Conservation (phyloP, 2,329 filamentous ascomycete species). For the Cladosporium halotolerans region DNA sequence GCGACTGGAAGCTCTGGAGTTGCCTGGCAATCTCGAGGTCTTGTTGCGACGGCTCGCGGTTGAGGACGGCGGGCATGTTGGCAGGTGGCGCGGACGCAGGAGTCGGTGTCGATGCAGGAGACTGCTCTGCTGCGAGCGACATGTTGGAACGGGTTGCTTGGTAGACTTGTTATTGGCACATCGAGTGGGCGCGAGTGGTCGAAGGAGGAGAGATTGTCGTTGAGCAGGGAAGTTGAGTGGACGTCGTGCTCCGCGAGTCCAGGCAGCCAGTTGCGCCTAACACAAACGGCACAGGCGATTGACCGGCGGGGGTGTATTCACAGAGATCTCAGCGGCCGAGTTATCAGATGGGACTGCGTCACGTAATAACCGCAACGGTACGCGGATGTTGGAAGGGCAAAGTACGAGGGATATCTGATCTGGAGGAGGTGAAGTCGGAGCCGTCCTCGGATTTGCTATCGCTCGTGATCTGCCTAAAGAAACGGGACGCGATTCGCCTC, state of each 20-base stretch:
- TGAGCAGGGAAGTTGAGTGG: too few species aligned
- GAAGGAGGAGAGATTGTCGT: neutral
- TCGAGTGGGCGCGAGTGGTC: neutral
- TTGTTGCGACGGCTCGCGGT: conserved; percentile 41
- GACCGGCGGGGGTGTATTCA: neutral
- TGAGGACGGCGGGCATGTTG: conserved; percentile 27
- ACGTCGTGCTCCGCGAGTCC: too few species aligned
- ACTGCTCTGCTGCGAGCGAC: conserved; percentile 1
- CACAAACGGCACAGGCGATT: too few species aligned
- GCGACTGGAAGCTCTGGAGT: conserved; percentile 41
- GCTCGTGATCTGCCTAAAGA: neutral
- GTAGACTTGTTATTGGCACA: neutral
- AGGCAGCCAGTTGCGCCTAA: too few species aligned
- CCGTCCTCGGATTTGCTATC: neutral
- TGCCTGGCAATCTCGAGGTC: conserved; percentile 46
- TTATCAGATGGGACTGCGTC: neutral
- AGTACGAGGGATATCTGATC: neutral
- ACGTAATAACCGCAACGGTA: neutral
- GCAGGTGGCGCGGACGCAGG: conserved; percentile 1
- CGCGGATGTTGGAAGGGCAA: neutral
- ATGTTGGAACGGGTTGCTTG: neutral
- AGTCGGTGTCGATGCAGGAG: neutral
- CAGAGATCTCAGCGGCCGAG: neutral
- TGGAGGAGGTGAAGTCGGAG: neutral
- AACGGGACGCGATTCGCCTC: neutral